Conservation (phyloP, 2,329 filamentous ascomycete genomes). For the Botrytis fabae region DNA sequence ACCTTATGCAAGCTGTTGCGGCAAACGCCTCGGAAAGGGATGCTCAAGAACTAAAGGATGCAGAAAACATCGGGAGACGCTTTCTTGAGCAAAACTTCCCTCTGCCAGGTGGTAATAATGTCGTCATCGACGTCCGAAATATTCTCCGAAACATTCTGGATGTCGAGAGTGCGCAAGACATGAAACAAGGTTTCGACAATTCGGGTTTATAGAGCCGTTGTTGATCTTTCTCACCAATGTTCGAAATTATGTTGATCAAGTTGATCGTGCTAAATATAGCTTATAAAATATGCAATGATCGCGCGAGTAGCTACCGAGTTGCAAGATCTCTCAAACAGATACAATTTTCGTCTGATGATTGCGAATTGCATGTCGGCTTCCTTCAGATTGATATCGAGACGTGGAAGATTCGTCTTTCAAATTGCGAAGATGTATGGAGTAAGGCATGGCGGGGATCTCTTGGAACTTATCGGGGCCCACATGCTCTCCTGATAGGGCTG, state of each 20-base stretch:
- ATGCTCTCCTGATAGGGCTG: constrained; percentile 2
- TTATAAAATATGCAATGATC: constrained; percentile 1
- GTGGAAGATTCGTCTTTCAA: neutral
- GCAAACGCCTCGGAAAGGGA: constrained; percentile 66
- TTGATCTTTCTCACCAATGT: constrained; percentile 9
- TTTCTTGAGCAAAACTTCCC: constrained; percentile 51
- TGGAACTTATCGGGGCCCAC: neutral
- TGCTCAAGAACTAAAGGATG: constrained; percentile 63
- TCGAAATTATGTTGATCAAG: constrained; percentile 17
- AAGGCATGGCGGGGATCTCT: neutral
- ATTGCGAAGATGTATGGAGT: neutral
- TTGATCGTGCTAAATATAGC: constrained; percentile 13
- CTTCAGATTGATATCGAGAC: neutral
- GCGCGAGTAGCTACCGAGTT: neutral
- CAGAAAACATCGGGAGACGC: constrained; percentile 59
- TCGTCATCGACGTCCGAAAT: constrained; percentile 33
- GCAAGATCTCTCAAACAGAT: neutral
- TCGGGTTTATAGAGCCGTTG: neutral
- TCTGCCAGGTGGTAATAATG: constrained; percentile 26
- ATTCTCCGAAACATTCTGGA: constrained; percentile 35
- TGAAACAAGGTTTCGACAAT: constrained; percentile 28
- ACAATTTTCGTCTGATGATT: neutral
- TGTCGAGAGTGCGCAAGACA: constrained; percentile 20
- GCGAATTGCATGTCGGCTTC: neutral
- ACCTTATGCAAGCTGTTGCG: constrained; percentile 68